Conservation (phyloP, 129 eudicot species). For the Helichrysum umbraculigerum region DNA sequence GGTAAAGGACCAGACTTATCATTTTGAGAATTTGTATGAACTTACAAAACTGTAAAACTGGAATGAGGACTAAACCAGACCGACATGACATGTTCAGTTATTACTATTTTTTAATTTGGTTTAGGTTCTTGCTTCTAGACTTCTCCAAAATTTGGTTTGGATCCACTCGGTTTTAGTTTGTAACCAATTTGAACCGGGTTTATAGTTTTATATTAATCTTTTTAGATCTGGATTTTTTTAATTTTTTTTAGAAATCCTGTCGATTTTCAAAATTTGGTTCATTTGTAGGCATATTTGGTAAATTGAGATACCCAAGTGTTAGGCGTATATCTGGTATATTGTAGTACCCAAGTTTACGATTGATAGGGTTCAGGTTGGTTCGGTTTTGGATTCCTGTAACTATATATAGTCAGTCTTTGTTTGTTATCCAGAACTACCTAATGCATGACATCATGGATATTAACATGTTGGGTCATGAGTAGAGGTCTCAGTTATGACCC, state of each 20-base stretch:
- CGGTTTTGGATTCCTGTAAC: too few species aligned
- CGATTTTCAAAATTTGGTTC: neutral
- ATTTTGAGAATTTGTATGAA: neutral
- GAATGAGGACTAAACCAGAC: neutral
- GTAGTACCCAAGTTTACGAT: too few species aligned
- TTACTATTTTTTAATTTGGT: neutral
- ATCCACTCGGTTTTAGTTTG: neutral
- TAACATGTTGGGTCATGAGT: too few species aligned
- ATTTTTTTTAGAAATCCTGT: neutral
- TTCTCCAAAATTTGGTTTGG: neutral
- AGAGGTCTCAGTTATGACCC: too few species aligned
- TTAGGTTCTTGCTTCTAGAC: neutral
- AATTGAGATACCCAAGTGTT: too few species aligned
- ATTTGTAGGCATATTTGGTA: neutral
- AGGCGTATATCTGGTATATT: too few species aligned
- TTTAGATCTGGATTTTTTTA: neutral
- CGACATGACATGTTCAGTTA: neutral
- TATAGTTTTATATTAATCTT: too few species aligned
- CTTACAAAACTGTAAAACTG: neutral
- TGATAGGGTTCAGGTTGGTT: too few species aligned
- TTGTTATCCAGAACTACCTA: too few species aligned
- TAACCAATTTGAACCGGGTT: neutral
- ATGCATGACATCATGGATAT: too few species aligned
- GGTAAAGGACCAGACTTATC: conserved; percentile 38
- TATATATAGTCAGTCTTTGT: too few species aligned